Evolutionary conservation across 2,329 filamentous ascomycete species (phyloP).

Genomic region (Aspergillus fischeri): DNA sequence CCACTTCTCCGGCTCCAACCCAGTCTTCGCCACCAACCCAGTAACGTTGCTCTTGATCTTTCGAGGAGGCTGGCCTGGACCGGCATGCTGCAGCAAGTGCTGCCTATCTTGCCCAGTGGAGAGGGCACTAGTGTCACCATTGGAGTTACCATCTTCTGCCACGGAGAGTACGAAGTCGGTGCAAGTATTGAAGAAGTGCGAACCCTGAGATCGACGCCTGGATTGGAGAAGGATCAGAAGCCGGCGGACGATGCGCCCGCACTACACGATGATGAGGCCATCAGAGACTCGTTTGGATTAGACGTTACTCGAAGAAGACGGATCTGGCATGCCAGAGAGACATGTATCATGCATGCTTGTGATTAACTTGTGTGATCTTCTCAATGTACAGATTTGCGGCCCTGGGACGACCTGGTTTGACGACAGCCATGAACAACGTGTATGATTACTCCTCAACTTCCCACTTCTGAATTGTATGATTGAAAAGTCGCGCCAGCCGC

Average conservation of each 20-base stretch:
- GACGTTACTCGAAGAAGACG: slow-evolving; percentile 38
- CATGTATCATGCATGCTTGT: slow-evolving; percentile 41
- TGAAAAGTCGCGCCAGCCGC: not conserved
- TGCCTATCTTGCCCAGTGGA: slow-evolving; percentile 60
- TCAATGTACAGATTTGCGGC: not conserved
- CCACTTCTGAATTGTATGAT: not conserved
- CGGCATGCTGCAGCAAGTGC: slow-evolving; percentile 71
- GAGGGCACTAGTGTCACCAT: slow-evolving; percentile 59
- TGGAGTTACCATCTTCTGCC: slow-evolving; percentile 70
- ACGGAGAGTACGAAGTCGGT: slow-evolving; percentile 77
- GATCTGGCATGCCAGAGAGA: slow-evolving; percentile 44
- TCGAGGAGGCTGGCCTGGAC: slow-evolving; percentile 81
- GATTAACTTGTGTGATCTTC: slow-evolving; percentile 14
- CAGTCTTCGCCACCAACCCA: slow-evolving; percentile 67
- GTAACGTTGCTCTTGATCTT: slow-evolving; percentile 71
- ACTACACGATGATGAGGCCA: slow-evolving; percentile 25
- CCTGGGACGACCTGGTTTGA: not conserved
- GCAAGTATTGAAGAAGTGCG: slow-evolving; percentile 77
- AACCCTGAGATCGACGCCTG: slow-evolving; percentile 35
- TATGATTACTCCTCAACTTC: not conserved
- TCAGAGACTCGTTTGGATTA: slow-evolving; percentile 38
- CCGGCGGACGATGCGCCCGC: slow-evolving; percentile 5
- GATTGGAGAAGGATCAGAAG: slow-evolving; percentile 9
- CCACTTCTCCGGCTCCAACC: slow-evolving; percentile 75
- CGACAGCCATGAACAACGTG: slow-evolving; percentile 1